Evolutionary conservation across 345 rosid species (phyloP).

Genomic region (Lepidium sativum): DNA sequence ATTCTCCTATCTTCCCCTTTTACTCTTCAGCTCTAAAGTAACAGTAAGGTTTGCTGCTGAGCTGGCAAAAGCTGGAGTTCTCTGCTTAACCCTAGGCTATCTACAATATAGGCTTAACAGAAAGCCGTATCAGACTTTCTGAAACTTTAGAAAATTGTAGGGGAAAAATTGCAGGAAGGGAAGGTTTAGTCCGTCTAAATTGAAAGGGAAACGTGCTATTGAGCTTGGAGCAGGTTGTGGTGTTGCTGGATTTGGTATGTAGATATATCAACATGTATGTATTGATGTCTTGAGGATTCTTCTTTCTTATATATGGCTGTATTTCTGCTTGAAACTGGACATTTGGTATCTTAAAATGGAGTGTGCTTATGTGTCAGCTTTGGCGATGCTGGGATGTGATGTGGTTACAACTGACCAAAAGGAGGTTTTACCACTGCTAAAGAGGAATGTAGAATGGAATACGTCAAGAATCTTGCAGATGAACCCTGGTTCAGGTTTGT

Average conservation of each 20-base stretch:
- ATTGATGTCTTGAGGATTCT: constrained; percentile 5
- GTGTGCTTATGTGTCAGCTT: constrained; percentile 36
- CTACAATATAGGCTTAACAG: neutral
- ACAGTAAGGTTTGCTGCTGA: neutral
- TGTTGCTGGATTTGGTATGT: constrained; percentile 92
- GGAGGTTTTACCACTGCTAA: constrained; percentile 69
- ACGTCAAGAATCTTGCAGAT: constrained; percentile 63
- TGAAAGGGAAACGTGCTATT: constrained; percentile 81
- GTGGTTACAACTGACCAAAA: constrained; percentile 78
- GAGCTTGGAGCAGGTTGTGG: constrained; percentile 99
- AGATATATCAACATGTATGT: neutral
- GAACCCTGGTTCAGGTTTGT: constrained; percentile 53
- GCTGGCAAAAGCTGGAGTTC: neutral
- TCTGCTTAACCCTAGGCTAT: neutral
- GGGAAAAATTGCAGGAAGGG: constrained; percentile 89
- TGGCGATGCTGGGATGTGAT: constrained; percentile 89
- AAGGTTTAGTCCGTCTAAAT: constrained; percentile 66
- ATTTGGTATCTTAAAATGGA: neutral
- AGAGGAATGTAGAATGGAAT: constrained; percentile 76
- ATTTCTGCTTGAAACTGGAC: neutral
- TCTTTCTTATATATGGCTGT: neutral
- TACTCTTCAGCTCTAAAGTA: neutral
- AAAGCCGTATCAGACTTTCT: neutral
- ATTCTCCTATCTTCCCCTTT: neutral
- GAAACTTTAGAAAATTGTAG: constrained; percentile 29